A percentile compares a stretch with the other conserved stretches of the same genome.
Evolutionary conservation across 768 basidiomycete species (phyloP).

Genomic region (Asterophora parasitica): DNA sequence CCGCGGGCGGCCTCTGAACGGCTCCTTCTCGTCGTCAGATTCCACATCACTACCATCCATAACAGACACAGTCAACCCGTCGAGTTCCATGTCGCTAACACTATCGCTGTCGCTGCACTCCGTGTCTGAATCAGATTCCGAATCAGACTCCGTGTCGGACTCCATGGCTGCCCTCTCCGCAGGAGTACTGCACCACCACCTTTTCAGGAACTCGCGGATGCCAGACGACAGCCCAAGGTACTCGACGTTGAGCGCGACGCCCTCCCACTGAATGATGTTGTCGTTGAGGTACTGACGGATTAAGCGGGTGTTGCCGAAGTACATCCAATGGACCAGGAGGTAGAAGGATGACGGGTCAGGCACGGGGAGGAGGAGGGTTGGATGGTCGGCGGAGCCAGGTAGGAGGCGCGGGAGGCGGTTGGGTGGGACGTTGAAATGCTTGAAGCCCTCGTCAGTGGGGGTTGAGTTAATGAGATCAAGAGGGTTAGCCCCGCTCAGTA

Average conservation of each 20-base stretch:
- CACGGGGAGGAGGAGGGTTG: slow-evolving; percentile 67
- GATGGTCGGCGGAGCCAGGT: slow-evolving; percentile 61
- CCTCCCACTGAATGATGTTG: slow-evolving; percentile 75
- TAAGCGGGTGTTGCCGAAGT: slow-evolving; percentile 63
- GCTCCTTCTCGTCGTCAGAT: slow-evolving; percentile 33
- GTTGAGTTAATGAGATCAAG: slow-evolving; percentile 49
- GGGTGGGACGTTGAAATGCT: slow-evolving; percentile 37
- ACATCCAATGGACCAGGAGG: slow-evolving; percentile 74
- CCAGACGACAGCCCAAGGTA: slow-evolving; percentile 75
- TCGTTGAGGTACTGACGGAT: slow-evolving; percentile 66
- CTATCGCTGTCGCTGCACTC: slow-evolving; percentile 29
- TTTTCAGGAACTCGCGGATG: slow-evolving; percentile 72
- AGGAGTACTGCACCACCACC: slow-evolving; percentile 46
- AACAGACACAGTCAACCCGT: slow-evolving; percentile 9
- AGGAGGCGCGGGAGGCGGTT: slow-evolving; percentile 64
- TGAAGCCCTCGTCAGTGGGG: slow-evolving; percentile 23
- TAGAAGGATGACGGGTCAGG: slow-evolving; percentile 72
- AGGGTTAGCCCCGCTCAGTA: slow-evolving; percentile 65
- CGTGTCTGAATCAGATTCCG: slow-evolving; percentile 29
- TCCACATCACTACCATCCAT: slow-evolving; percentile 6
- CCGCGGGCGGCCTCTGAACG: slow-evolving; percentile 35
- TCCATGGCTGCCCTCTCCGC: slow-evolving; percentile 13
- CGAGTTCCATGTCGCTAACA: slow-evolving; percentile 7
- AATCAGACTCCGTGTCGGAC: slow-evolving; percentile 23
- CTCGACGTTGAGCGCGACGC: slow-evolving; percentile 84